phyloP scores from a whole-genome alignment of 2,329 filamentous ascomycete species.

The Chalaropsis thielavioides region DNA sequence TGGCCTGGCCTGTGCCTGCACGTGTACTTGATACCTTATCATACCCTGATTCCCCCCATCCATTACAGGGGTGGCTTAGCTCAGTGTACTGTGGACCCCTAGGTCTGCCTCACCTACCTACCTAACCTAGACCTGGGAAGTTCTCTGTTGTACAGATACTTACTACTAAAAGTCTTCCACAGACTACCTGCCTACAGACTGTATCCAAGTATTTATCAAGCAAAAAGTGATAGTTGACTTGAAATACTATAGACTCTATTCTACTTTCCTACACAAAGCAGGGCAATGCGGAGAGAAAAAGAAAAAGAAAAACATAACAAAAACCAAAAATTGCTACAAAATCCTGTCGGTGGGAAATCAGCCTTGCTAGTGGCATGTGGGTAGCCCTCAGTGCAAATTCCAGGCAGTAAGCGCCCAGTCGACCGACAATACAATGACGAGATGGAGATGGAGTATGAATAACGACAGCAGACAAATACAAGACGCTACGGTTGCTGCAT shows the following conservation, averaged over 20 bases:
- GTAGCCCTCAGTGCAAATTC: not conserved
- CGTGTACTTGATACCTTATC: not conserved
- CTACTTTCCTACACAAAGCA: too few relatives aligned
- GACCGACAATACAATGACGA: not conserved
- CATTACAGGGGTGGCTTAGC: not conserved
- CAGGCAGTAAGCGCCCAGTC: not conserved
- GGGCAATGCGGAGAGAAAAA: too few relatives aligned
- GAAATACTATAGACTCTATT: not conserved
- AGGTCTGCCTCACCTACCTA: not conserved
- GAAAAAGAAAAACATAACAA: too few relatives aligned
- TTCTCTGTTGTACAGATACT: not conserved
- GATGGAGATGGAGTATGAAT: not conserved
- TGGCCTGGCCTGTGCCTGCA: not conserved
- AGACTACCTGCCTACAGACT: too few relatives aligned
- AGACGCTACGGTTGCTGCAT: too few relatives aligned
- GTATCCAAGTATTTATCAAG: not conserved
- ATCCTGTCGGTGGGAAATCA: not conserved
- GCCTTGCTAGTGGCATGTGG: not conserved
- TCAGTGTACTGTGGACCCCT: not conserved
- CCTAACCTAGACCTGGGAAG: not conserved
- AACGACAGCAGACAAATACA: not conserved
- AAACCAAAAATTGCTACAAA: too few relatives aligned
- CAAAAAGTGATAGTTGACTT: not conserved
- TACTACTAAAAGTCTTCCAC: too few relatives aligned
- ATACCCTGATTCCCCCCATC: not conserved